A percentile compares a stretch with the other conserved stretches of the same genome.
Evolutionary conservation across 371 early-diverging fungal genomes (phyloP).

Genomic region (Mucor sp.): DNA sequence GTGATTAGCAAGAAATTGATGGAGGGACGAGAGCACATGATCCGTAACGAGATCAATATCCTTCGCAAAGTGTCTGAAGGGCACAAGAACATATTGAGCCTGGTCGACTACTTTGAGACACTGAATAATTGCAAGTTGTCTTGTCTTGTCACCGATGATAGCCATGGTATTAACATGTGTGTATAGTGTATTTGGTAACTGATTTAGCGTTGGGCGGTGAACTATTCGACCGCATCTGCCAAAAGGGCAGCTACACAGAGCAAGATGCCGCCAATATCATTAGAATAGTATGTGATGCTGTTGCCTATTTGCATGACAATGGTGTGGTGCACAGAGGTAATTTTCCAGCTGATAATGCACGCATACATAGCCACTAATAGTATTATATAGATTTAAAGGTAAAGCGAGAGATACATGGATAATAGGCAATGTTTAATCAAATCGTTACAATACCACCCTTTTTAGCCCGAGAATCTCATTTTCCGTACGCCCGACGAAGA

Average conservation of each 20-base stretch:
- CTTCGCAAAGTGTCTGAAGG: constrained; percentile 83
- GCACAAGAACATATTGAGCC: constrained; percentile 85
- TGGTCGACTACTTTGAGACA: constrained; percentile 93
- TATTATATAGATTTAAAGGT: constrained; percentile 49
- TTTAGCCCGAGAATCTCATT: constrained; percentile 84
- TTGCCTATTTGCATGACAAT: constrained; percentile 82
- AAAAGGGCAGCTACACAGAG: constrained; percentile 81
- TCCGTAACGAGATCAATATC: constrained; percentile 87
- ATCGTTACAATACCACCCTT: neutral
- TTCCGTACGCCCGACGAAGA: constrained; percentile 75
- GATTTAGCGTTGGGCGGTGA: constrained; percentile 91
- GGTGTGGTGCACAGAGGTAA: constrained; percentile 88
- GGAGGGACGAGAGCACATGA: constrained; percentile 88
- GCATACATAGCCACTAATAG: neutral
- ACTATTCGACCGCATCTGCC: constrained; percentile 87
- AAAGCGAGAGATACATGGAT: constrained; percentile 12
- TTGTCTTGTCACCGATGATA: constrained; percentile 81
- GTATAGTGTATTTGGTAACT: constrained; percentile 83
- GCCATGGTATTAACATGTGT: constrained; percentile 65
- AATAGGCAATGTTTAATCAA: neutral
- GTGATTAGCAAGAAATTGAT: constrained; percentile 89
- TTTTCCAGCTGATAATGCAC: neutral
- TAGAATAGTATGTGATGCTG: constrained; percentile 72
- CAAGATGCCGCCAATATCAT: constrained; percentile 86
- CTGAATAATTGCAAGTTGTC: constrained; percentile 72